A percentile compares a stretch with the other conserved stretches of the same genome.
Conservation (phyloP, 371 early-diverging fungal species). For the Mortierella sp. region DNA sequence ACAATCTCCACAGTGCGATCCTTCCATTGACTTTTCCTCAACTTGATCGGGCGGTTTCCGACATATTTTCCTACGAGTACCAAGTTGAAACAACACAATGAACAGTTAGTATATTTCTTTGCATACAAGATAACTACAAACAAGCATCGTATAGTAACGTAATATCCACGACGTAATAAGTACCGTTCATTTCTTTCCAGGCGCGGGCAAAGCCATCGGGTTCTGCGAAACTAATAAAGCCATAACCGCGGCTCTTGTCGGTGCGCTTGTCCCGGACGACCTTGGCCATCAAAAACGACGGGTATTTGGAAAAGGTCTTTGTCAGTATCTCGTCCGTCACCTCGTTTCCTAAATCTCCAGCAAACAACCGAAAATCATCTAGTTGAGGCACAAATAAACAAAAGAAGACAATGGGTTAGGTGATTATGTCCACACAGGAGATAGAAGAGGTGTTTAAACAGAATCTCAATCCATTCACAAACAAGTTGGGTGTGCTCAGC, state of each 20-base stretch:
- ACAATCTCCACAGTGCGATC: constrained; percentile 87
- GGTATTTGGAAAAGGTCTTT: constrained; percentile 86
- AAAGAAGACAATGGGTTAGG: background rate
- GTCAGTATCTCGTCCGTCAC: constrained; percentile 85
- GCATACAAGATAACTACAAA: no score
- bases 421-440: no score
- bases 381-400: background rate
- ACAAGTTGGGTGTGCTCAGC: no score
- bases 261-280: constrained; percentile 87
- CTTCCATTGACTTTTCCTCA: constrained; percentile 95
- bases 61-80: constrained; percentile 89
- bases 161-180: background rate
- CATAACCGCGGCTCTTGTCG: constrained; percentile 86
- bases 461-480: no score
- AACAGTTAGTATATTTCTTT: background rate
- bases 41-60: constrained; percentile 94
- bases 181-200: constrained; percentile 93
- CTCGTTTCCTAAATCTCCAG: constrained; percentile 92
- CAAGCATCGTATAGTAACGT: background rate
- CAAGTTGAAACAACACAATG: background rate
- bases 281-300: constrained; percentile 79
- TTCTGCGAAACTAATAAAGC: constrained; percentile 88
- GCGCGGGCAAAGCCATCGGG: constrained; percentile 89
- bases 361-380: constrained; percentile 91
- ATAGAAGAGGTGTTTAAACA: no score